These are phyloP conservation scores for Fragaria nilgerrensis DNA, from an alignment of 306 rosid species.

Conservation along the genomic window DNA sequence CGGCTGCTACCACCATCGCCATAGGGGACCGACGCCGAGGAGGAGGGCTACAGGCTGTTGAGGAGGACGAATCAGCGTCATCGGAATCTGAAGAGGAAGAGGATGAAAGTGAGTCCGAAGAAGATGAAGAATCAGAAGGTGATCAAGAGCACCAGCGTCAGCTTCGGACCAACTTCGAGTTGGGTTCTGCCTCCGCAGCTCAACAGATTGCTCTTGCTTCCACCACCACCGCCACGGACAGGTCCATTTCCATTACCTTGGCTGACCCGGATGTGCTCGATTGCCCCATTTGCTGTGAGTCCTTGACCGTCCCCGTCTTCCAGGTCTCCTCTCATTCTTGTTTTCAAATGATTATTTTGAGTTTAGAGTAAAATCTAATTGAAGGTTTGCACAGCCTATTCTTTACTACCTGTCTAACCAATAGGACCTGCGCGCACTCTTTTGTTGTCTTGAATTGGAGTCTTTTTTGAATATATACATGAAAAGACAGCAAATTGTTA, in stretches of 20 bases:
- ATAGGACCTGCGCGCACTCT: neutral
- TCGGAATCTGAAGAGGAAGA: neutral
- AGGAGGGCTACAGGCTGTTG: neutral
- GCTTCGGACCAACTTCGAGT: neutral
- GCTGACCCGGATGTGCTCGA: slow-evolving; percentile 79
- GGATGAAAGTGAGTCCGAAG: slow-evolving; percentile 2
- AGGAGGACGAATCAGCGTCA: neutral
- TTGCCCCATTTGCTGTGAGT: slow-evolving; percentile 72
- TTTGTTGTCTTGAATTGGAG: neutral
- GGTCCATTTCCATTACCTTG: slow-evolving; percentile 35
- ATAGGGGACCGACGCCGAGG: neutral
- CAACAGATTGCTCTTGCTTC: neutral
- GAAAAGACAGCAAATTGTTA: neutral
- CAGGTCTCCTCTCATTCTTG: slow-evolving; percentile 47
- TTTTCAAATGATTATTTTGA: too few relatives aligned
- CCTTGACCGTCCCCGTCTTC: slow-evolving; percentile 55
- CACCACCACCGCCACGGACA: neutral
- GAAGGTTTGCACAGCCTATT: too few relatives aligned
- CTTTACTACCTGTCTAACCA: neutral
- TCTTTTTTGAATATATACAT: neutral
- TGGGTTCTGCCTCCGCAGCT: slow-evolving; percentile 3
- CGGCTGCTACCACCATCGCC: neutral
- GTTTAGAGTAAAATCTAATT: too few relatives aligned
- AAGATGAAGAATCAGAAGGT: slow-evolving; percentile 3
- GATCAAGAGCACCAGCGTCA: neutral